phyloP scores from a whole-genome alignment of 169 alveolate species.

The Plasmodium falciparum region DNA sequence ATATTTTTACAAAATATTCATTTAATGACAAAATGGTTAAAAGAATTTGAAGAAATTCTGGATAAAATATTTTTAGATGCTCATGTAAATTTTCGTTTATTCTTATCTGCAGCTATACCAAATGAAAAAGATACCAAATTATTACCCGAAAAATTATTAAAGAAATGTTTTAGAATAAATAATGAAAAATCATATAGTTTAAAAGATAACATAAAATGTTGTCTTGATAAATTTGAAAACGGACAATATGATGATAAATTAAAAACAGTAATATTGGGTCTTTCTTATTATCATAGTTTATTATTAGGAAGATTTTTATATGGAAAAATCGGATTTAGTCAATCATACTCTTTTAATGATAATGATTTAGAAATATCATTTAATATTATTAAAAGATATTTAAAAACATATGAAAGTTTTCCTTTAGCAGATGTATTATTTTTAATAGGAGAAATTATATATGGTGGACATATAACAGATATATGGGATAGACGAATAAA shows the following conservation, averaged over 20 bases:
- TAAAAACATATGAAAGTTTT: conserved; percentile 90
- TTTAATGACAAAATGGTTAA: conserved; percentile 95
- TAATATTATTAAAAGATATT: conserved; percentile 94
- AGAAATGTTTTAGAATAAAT: conserved; percentile 56
- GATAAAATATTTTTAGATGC: conserved; percentile 94
- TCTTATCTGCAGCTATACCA: conserved; percentile 92
- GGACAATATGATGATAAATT: conserved; percentile 93
- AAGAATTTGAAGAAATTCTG: conserved; percentile 94
- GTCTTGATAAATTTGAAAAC: conserved; percentile 83
- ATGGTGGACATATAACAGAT: conserved; percentile 98
- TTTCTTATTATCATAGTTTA: conserved; percentile 96
- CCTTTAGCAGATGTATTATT: conserved; percentile 97
- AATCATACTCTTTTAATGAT: conserved; percentile 96
- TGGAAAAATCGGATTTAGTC: conserved; percentile 97
- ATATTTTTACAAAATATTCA: conserved; percentile 95
- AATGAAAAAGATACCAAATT: conserved; percentile 52
- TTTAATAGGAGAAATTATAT: conserved; percentile 97
- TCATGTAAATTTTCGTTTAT: conserved; percentile 95
- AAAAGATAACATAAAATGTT: conserved; percentile 81
- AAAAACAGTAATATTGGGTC: conserved; percentile 94
- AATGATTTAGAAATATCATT: conserved; percentile 97
- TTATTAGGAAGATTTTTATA: conserved; percentile 96
- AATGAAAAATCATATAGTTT: conserved; percentile 77
- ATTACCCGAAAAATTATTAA: conserved; percentile 57
- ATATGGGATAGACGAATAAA: conserved; percentile 97